Evolutionary conservation across 306 rosid species (phyloP), one percentile per base, ranked within the genome.

Genomic region (Lagenaria siceraria): DNA sequence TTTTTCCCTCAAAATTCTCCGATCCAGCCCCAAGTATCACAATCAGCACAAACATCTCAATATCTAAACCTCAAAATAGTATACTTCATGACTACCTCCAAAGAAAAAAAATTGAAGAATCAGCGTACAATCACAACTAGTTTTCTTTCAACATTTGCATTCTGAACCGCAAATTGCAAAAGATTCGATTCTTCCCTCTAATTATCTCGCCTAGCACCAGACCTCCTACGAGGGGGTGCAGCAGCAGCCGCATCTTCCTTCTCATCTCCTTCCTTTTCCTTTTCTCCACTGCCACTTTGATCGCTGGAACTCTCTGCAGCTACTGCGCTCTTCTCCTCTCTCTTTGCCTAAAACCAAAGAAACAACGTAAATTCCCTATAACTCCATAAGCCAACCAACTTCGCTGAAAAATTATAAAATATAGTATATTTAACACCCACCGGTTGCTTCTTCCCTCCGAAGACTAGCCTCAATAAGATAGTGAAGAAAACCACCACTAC

Each of bases 401-500:
- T 36, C 13, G 2, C 11, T 35, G 38, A 25, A n/a, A 27, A 15
- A 21, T 5, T 9, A 10, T 27, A 33, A 15, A n/a, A 1, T 14
- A 53, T 40, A 8, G 49, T 6, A 61, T 29, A 29, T 69, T 24
- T 17, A 40, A 14, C 31, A 58, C 78, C 6, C 19, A 54, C 18
- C 53, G 85, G 92, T 11, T 84, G 86, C 79, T 90, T 90, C 40
- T 90, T 90, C 46, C 98, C 94, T 17, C 98, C 96, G 35, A 94
- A 94, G 77, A 92, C n/a, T 55, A 92, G 5, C 79, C 78, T 86
- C 75, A 89, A 52, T 80, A 90, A 78, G n/a, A 84, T 65, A 12
- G 97, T 82, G 85, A 92, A 72, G 75, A 91, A 1, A 42, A 94
- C 61, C 19, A 88, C 87, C 61, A 83, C 83, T 60, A 92, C 25